Conservation (phyloP, 1,284 basidiomycete genomes). For the Ceratobasidium sp. region DNA sequence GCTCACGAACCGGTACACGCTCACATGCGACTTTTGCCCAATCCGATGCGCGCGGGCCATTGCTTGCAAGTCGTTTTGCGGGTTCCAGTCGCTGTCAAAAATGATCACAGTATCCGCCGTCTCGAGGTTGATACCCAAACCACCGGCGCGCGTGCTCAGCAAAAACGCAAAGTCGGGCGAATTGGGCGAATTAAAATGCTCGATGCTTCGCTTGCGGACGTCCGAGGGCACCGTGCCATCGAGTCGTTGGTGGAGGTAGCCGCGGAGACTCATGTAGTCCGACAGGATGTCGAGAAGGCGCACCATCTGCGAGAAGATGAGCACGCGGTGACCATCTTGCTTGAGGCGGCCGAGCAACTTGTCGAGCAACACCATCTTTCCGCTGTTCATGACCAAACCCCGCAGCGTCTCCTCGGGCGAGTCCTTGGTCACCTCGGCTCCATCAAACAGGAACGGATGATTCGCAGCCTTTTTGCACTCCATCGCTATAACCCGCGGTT, state of each 20-base stretch:
- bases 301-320: constrained; percentile 99
- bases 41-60: constrained; percentile 99
- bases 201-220: constrained; percentile 86
- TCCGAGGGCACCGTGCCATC: constrained; percentile 84
- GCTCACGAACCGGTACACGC: constrained; percentile 97
- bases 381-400: constrained; percentile 97
- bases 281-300: constrained; percentile 98
- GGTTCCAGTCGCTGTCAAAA: constrained; percentile 98
- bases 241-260: constrained; percentile 85
- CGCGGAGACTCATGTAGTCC: constrained; percentile 93
- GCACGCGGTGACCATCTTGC: constrained; percentile 92
- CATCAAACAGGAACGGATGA: constrained; percentile 98
- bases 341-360: constrained; percentile 91
- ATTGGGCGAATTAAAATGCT: constrained; percentile 80
- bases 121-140: constrained; percentile 98
- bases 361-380: constrained; percentile 97
- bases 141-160: constrained; percentile 96
- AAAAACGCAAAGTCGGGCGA: constrained; percentile 86
- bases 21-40: constrained; percentile 97
- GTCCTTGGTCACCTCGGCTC: constrained; percentile 85
- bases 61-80: constrained; percentile 98
- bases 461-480: constrained; percentile 98
- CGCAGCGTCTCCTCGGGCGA: constrained; percentile 90
- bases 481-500: constrained; percentile 72
- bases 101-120: constrained; percentile 99